Percentiles rank a stretch among this genome's conserved stretches.
phyloP scores from a whole-genome alignment of 352 stramenopile genomes.

The Thalassiosira gravida region DNA sequence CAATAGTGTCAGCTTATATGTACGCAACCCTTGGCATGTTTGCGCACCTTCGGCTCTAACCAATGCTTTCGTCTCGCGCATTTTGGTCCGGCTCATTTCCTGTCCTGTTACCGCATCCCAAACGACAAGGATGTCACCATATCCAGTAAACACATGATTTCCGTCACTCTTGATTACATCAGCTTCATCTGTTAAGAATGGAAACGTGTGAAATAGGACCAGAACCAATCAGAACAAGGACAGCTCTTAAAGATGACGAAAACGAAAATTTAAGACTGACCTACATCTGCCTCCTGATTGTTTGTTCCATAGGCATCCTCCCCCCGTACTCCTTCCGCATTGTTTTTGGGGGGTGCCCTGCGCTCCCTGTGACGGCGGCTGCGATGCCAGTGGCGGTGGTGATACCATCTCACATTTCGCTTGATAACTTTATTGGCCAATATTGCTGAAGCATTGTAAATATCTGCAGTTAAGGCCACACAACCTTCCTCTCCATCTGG shows the following conservation, averaged over 20 bases:
- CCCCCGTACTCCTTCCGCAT: background rate
- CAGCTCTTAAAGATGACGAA: too few relatives aligned
- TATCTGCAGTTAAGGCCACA: slow-evolving; percentile 3
- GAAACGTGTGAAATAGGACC: too few relatives aligned
- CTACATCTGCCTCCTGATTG: slow-evolving; percentile 63
- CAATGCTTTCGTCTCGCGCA: slow-evolving; percentile 3
- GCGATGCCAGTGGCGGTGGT: background rate
- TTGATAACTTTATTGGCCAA: slow-evolving; percentile 23
- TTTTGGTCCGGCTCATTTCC: slow-evolving; percentile 8
- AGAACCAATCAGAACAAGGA: too few relatives aligned
- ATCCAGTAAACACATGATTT: slow-evolving; percentile 49
- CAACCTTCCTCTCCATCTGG: slow-evolving; percentile 12
- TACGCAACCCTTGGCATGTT: background rate
- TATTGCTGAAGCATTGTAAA: slow-evolving; percentile 24
- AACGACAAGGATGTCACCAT: slow-evolving; percentile 49
- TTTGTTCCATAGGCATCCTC: slow-evolving; percentile 48
- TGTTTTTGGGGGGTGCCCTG: background rate
- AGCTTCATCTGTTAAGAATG: too few relatives aligned
- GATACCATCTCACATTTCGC: background rate
- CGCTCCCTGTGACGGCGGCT: background rate
- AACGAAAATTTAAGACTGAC: too few relatives aligned
- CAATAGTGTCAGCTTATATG: too few relatives aligned
- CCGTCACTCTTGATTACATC: slow-evolving; percentile 64
- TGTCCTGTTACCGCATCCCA: slow-evolving; percentile 29
- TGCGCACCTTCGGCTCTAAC: background rate